phyloP scores from a whole-genome alignment of 1,139 yeast species.

The Pichia sp. region DNA sequence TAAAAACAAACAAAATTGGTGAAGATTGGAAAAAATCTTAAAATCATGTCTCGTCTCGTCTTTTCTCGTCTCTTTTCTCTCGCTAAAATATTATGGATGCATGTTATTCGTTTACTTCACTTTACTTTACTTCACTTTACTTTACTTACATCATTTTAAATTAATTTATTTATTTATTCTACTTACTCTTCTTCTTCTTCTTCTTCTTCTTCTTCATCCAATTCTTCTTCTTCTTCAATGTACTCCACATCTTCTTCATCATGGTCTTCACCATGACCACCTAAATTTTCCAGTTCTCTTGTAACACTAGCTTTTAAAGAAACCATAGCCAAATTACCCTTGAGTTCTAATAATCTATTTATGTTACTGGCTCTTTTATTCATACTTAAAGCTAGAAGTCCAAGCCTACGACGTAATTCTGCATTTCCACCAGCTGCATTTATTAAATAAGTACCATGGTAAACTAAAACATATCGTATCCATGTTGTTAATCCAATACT shows the following conservation, averaged over 20 bases:
- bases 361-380: conserved; percentile 68
- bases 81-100: too few species aligned
- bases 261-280: conserved; percentile 14
- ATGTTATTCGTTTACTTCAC: too few species aligned
- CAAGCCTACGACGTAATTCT: conserved; percentile 42
- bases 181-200: conserved; percentile 12
- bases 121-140: too few species aligned
- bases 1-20: too few species aligned
- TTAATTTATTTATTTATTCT: too few species aligned
- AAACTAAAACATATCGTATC: conserved; percentile 89
- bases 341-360: conserved; percentile 73
- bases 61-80: too few species aligned
- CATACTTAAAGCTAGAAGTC: conserved; percentile 73
- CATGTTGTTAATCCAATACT: conserved; percentile 52
- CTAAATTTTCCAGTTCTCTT: conserved; percentile 40
- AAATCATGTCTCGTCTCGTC: too few species aligned
- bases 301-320: conserved; percentile 64
- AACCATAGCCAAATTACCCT: conserved; percentile 71
- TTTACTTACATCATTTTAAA: too few species aligned
- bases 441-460: conserved; percentile 73
- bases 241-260: conserved; percentile 40
- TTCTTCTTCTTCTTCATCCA: conserved; percentile 25
- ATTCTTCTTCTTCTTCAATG: conserved; percentile 29
- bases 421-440: conserved; percentile 22
- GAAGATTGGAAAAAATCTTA: too few species aligned